Evolutionary conservation across 108 stramenopile genomes (phyloP).

Genomic region (Seminavis robusta): DNA sequence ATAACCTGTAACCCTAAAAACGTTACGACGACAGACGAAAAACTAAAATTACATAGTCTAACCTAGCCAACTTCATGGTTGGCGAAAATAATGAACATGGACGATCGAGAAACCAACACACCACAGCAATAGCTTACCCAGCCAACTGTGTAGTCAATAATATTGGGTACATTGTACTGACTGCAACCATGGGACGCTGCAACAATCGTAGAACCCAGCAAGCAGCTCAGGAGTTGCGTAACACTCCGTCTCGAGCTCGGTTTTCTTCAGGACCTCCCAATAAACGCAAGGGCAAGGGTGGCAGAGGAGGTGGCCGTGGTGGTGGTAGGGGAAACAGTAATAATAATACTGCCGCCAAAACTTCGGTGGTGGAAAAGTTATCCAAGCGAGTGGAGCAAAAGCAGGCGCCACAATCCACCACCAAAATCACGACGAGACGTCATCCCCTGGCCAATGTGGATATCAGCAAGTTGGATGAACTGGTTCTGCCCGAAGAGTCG

Average conservation of each 20-base stretch:
- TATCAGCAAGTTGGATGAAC: conserved; percentile 50
- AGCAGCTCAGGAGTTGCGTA: conserved; percentile 47
- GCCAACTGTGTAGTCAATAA: too few relatives aligned
- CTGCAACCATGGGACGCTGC: conserved; percentile 46
- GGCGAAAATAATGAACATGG: too few relatives aligned
- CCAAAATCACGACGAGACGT: conserved; percentile 10
- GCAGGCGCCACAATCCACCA: not conserved
- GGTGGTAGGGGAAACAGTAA: not conserved
- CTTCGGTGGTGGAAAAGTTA: conserved; percentile 19
- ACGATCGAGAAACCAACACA: too few relatives aligned
- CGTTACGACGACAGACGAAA: too few relatives aligned
- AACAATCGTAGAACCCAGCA: conserved; percentile 64
- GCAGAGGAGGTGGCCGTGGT: conserved; percentile 23
- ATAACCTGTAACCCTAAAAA: too few relatives aligned
- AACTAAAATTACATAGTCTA: too few relatives aligned
- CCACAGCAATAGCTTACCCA: too few relatives aligned
- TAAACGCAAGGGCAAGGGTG: conserved; percentile 21
- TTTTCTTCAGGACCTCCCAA: conserved; percentile 59
- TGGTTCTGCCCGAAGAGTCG: conserved; percentile 46
- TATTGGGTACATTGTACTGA: too few relatives aligned
- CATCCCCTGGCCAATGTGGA: conserved; percentile 45
- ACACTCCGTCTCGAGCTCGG: conserved; percentile 54
- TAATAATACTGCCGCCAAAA: conserved; percentile 3
- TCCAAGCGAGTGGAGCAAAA: conserved; percentile 17
- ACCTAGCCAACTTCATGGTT: too few relatives aligned